Conservation (phyloP, 257 asterid species). For the Nicotiana paniculata region DNA sequence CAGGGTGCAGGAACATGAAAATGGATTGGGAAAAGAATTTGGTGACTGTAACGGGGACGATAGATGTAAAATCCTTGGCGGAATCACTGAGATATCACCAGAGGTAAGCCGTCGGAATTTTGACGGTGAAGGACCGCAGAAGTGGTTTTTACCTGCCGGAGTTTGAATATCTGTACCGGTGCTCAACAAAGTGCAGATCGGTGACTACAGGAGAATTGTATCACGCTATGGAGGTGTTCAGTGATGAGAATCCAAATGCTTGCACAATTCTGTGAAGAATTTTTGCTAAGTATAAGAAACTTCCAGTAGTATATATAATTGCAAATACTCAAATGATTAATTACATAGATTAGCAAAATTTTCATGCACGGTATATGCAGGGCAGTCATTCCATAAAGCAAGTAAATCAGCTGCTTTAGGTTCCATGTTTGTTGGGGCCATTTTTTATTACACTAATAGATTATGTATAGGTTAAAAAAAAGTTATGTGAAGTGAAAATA, state of each 20-base stretch:
- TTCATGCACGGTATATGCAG: no score
- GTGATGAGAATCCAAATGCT: constrained; percentile 5
- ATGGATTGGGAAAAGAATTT: constrained; percentile 51
- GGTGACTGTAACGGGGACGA: constrained; percentile 75
- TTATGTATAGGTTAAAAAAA: no score
- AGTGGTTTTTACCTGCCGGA: neutral
- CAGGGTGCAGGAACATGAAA: constrained; percentile 56
- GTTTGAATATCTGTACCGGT: neutral
- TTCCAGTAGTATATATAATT: neutral
- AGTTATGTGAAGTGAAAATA: no score
- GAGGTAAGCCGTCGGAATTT: constrained; percentile 45
- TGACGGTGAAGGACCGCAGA: constrained; percentile 29
- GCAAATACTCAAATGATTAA: neutral
- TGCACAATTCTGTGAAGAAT: neutral
- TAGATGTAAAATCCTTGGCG: constrained; percentile 65
- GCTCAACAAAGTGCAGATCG: neutral
- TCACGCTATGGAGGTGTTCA: neutral
- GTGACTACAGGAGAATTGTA: neutral
- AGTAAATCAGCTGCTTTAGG: no score
- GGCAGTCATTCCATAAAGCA: no score
- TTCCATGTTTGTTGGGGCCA: no score
- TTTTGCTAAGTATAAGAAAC: neutral
- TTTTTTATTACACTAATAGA: no score
- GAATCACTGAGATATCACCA: constrained; percentile 49
- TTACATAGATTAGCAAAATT: neutral